Conservation (phyloP, 2,329 filamentous ascomycete genomes). For the Hypocrella siamensis region DNA sequence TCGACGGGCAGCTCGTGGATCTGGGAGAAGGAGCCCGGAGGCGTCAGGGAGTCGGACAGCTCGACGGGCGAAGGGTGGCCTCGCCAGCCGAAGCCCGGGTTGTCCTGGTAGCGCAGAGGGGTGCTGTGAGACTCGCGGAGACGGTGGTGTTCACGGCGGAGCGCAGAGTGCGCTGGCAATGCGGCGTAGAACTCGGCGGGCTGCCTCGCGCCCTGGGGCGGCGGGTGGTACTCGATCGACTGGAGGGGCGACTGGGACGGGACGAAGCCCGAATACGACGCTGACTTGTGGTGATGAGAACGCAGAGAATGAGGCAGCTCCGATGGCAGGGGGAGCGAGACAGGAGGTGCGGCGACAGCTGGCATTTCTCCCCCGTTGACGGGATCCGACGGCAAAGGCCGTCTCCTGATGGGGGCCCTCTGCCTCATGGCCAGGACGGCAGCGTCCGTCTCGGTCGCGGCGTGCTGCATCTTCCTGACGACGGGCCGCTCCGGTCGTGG, state of each 20-base stretch:
- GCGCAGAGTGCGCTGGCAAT: slow-evolving; percentile 14
- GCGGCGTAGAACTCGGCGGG: slow-evolving; percentile 17
- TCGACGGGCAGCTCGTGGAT: slow-evolving; percentile 19
- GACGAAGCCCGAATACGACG: slow-evolving; percentile 22
- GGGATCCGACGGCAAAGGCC: slow-evolving; percentile 71
- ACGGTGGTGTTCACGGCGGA: slow-evolving; percentile 16
- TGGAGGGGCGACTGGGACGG: slow-evolving; percentile 38
- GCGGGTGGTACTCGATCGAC: slow-evolving; percentile 31
- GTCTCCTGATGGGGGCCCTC: slow-evolving; percentile 56
- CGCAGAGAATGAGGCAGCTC: slow-evolving; percentile 31
- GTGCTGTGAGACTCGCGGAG: slow-evolving; percentile 20
- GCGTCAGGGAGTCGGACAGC: too few species aligned
- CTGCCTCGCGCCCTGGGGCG: slow-evolving; percentile 11
- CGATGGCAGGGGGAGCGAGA: slow-evolving; percentile 11
- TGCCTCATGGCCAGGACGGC: slow-evolving; percentile 26
- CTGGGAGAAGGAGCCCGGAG: slow-evolving; percentile 14
- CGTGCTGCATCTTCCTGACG: slow-evolving; percentile 34
- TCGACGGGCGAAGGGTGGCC: slow-evolving; percentile 11
- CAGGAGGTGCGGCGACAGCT: slow-evolving; percentile 10
- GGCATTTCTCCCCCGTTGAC: slow-evolving; percentile 34
- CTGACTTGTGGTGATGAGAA: slow-evolving; percentile 25
- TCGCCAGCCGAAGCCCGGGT: slow-evolving; percentile 19
- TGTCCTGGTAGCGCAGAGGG: slow-evolving; percentile 18
- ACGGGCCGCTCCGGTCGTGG: slow-evolving; percentile 54
- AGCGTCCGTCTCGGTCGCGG: slow-evolving; percentile 19